Evolutionary conservation across 1,284 basidiomycete species (phyloP), one percentile per base, ranked within the genome.

Genomic region (Boletus smithii): DNA sequence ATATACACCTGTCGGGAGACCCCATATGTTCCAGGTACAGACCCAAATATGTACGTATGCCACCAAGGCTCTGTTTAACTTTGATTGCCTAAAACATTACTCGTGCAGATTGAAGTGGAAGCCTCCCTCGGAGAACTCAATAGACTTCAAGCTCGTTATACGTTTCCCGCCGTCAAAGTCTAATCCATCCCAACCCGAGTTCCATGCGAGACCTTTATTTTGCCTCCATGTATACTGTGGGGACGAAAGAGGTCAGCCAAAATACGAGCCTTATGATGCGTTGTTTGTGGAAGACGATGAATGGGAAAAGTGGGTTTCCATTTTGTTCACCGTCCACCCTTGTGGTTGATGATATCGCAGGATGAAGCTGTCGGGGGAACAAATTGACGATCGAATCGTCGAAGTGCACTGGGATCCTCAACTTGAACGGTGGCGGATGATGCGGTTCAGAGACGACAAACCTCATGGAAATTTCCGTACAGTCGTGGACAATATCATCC

Each of bases 41-140:
- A 99, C 64, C 69, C 71, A 6, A 91, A 92, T 55, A 95, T 99
- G 94, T 95, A 71, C 17, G 39, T 57, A 91, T 97, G 90, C 92
- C 70, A 13, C 18, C 46, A 27, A 38, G n/a, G 46, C 46, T n/a
- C 46, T 42, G 36, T 43, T 37, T 13, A n/a, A 13, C 4, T 23
- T 23, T 36, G 33, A 33, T 41, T 3, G 5, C 26, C 42, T 23
- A 31, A 45, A 41, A 35, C 16, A 42, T 30, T 9, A 33, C 16
- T 43, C 20, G 17, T n/a, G 26, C 63, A 97, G 93, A 55, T 69
- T 97, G 58, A 99, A 99, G 68, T 99, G 97, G 97, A 99, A 99
- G 69, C 95, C 95, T 1, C 94, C 97, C 3, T 90, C 88, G 3
- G 97, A 99, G 63, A 99, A 99, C 68, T 94, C 93, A 4, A 89